A percentile compares a stretch with the other conserved stretches of the same genome.
Conservation (phyloP, 2,329 filamentous ascomycete genomes). For the Diaporthe sp. region DNA sequence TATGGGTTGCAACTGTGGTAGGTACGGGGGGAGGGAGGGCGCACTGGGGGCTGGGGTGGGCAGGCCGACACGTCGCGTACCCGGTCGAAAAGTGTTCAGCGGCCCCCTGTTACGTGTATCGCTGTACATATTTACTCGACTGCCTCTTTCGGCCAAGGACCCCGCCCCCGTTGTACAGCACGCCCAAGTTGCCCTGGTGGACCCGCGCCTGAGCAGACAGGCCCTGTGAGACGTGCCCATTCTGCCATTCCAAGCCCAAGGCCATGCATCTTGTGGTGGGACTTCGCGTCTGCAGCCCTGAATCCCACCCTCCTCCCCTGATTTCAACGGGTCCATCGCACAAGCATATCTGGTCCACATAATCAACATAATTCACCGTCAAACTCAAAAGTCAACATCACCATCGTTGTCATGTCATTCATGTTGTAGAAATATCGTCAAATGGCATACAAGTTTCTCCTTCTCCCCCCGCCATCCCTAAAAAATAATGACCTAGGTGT, state of each 20-base stretch:
- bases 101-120: slow-evolving; percentile 16
- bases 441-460: slow-evolving; percentile 1
- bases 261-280: background rate
- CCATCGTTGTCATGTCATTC: slow-evolving; percentile 12
- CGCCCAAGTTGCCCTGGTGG: background rate
- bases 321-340: background rate
- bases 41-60: background rate
- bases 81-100: slow-evolving; percentile 25
- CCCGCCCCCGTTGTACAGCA: slow-evolving; percentile 13
- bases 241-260: background rate
- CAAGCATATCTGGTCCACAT: too few species aligned
- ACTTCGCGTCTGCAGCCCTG: slow-evolving; percentile 18
- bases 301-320: background rate
- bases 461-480: background rate
- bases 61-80: slow-evolving; percentile 37
- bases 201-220: slow-evolving; percentile 3
- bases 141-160: slow-evolving; percentile 34
- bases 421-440: slow-evolving; percentile 26
- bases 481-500: slow-evolving; percentile 1
- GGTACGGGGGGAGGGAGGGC: background rate
- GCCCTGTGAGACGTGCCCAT: background rate
- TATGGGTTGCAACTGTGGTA: slow-evolving; percentile 13
- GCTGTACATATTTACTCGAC: slow-evolving; percentile 39
- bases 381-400: background rate
- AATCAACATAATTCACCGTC: background rate